Conservation (phyloP, 768 basidiomycete species). For the Leccinum subgranulosum region DNA sequence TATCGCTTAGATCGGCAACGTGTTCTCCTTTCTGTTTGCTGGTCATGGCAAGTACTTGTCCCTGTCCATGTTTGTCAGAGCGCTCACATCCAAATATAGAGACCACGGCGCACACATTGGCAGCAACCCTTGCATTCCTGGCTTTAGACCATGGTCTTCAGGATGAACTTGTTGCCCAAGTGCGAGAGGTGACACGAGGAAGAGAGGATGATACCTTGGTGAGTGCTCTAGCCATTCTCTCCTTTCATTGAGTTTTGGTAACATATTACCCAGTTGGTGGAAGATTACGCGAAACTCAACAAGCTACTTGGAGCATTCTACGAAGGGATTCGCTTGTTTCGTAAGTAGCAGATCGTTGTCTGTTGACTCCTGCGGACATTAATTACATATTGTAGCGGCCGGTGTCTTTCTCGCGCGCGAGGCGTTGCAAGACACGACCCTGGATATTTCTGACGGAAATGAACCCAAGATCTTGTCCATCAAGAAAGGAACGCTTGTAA, state of each 20-base stretch:
- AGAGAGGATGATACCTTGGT: conserved; percentile 18
- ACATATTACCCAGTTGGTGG: conserved; percentile 9
- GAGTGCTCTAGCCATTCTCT: not conserved
- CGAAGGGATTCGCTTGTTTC: conserved; percentile 35
- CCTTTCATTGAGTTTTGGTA: not conserved
- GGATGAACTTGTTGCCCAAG: conserved; percentile 31
- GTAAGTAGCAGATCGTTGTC: conserved; percentile 16
- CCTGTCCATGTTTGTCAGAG: not conserved
- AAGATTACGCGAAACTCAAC: conserved; percentile 28
- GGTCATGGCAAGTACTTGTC: conserved; percentile 45
- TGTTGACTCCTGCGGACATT: not conserved
- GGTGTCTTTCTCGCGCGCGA: conserved; percentile 29
- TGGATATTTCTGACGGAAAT: conserved; percentile 16
- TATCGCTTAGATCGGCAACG: conserved; percentile 47
- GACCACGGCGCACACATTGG: conserved; percentile 32
- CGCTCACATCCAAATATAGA: conserved; percentile 18
- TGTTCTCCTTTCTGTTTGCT: conserved; percentile 52
- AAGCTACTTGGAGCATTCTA: conserved; percentile 29
- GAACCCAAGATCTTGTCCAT: conserved; percentile 19
- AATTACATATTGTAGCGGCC: conserved; percentile 20
- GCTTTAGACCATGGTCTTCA: conserved; percentile 30
- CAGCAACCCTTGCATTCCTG: conserved; percentile 32
- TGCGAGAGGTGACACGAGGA: conserved; percentile 23
- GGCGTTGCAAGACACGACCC: conserved; percentile 24
- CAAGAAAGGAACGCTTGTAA: conserved; percentile 23